Base-by-base conservation (phyloP, 2,329 filamentous ascomycete genomes). In the Magnaporthales sp. region DNA sequence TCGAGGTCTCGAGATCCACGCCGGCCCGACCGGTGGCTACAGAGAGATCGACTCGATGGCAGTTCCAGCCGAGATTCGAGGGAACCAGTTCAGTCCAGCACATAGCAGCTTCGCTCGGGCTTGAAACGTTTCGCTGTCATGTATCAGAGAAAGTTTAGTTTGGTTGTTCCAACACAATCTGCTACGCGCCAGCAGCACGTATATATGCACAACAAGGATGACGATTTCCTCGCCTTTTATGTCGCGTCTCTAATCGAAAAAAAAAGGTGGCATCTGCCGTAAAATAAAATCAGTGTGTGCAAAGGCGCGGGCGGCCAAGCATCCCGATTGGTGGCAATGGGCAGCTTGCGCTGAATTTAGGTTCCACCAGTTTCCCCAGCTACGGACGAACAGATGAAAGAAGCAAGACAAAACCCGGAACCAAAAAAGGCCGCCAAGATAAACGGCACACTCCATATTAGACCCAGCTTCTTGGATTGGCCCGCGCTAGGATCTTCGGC, bases 1-100 rank as follows among this genome's bases (percentile, higher is more conserved):
- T n/a, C 61, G 56, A 15, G 67, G 67, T 8, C 58, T 38, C 15
- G 66, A 67, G 46, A 32, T 67, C 10, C 56, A 62, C 27, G 63
- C 56, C 24, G 56, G 56, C 11, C 56, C 56, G 22, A 60, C 56
- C 13, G 56, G 56, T 26, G 56, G 56, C 24, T 60, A 60, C 56
- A 60, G 56, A 24, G 56, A 60, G 56, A 60, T 60, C 11, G 56
- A 60, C 56, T 60, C 56, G 56, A 60, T 11, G 24, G 56, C 56
- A 15, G 11, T 60, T 2, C 3, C 24, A 15, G 56, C 56, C 26
- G 56, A 60, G 56, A 24, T 27, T 26, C 9, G 24, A 27, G 56
- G 24, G 26, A 27, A 46, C n/a, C n/a, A n/a, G n/a, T n/a, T n/a
- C n/a, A n/a, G n/a, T n/a, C 38, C 15, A n/a, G 4, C 38, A n/a